Conservation (phyloP, 805 yeast genomes). For the Groenewaldozyma salmanticensis region DNA sequence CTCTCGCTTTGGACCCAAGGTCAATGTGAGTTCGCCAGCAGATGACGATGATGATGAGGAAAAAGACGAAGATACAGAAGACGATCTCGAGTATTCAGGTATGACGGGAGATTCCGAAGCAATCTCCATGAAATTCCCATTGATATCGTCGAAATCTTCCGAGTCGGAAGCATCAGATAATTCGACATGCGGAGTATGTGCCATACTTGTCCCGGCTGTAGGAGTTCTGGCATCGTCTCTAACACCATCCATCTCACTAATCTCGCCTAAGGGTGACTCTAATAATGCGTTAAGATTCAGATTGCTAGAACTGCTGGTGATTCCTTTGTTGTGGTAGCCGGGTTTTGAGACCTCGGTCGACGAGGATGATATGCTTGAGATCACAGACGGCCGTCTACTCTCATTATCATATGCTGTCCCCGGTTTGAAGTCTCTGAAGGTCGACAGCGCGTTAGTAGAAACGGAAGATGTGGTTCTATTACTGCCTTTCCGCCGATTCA, state of each 20-base stretch:
- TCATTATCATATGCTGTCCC: neutral
- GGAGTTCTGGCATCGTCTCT: constrained; percentile 7
- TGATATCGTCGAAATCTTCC: constrained; percentile 6
- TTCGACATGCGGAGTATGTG: neutral
- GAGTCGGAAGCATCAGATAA: constrained; percentile 5
- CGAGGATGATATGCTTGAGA: neutral
- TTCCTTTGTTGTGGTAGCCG: constrained; percentile 3
- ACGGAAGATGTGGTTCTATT: neutral
- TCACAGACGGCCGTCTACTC: constrained; percentile 1
- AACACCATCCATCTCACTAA: constrained; percentile 6
- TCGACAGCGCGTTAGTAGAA: neutral
- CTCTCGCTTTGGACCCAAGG: constrained; percentile 14
- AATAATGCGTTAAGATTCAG: constrained; percentile 14
- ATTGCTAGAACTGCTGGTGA: constrained; percentile 12
- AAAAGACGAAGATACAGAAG: neutral
- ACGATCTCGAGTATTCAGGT: neutral
- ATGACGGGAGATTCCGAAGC: neutral
- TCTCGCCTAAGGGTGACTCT: no score
- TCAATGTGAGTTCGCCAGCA: constrained; percentile 18
- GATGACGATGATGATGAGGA: constrained; percentile 2
- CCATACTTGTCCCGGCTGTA: neutral
- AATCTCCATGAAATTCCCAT: neutral
- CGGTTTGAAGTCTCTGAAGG: no score
- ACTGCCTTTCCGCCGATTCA: no score
- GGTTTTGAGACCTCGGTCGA: constrained; percentile 7